Evolutionary conservation across 2,329 filamentous ascomycete species (phyloP), one percentile per base, ranked within the genome.

Genomic region (Didymella exigua): DNA sequence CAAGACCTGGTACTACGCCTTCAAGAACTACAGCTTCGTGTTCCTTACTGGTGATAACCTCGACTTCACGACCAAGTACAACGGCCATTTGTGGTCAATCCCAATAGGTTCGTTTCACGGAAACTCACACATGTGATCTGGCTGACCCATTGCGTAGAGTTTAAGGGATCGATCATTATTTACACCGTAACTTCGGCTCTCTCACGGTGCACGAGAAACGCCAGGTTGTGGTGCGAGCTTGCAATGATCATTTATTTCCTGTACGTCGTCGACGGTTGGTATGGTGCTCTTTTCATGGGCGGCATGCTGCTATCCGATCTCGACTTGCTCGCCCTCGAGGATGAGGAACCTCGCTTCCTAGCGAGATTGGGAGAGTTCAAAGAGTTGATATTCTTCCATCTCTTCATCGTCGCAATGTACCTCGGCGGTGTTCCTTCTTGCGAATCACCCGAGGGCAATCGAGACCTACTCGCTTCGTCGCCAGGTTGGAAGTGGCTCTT

Each of bases 1-100:
- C 26, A 56, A 52, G 43, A 57, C 40, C 9, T 75, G 69, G 63
- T 73, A 72, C 40, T 58, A 59, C 18, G 63, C 60, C 5, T 71
- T 76, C 60, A 89, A 89, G 68, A 88, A 88, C 70, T 89, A 87
- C 75, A 89, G 82, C 71, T 89, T 87, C 67, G 69, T 88, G 33
- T 89, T 85, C 74, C 26, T 50, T 2, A 82, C 83, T 36, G 84
- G 84, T 6, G 82, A 82, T 1, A 75, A 81, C 9, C 81, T 83
- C 10, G 87, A 84, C 77, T 79, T 86, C 50, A 86, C 72, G 77
- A 43, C 44, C 18, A 48, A 49, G 1, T 76, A 72, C 44, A 71
- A 75, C 33, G 56, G 66, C 7, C 70, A 75, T 45, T 41, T 68
- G 2, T 76, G 74, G 73, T 75, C 73, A 1, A 75, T 76, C 31